Percentiles rank a stretch among this genome's conserved stretches.
Evolutionary conservation across 148 eudicot species (phyloP).

Genomic region (Diospyros lotus): DNA sequence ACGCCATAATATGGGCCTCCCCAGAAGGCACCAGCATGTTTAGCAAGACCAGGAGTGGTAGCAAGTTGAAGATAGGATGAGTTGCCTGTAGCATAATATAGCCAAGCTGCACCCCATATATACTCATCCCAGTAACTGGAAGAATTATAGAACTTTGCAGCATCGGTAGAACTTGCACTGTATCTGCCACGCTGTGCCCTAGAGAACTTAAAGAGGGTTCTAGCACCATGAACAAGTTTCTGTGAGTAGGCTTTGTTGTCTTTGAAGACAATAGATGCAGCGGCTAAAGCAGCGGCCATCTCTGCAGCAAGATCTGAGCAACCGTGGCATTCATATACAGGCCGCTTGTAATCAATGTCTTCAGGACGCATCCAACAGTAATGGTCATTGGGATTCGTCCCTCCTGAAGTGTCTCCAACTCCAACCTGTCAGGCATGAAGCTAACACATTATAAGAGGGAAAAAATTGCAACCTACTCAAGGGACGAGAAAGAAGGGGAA

Average conservation of each 20-base stretch:
- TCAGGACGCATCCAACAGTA: constrained; percentile 94
- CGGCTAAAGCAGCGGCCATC: constrained; percentile 87
- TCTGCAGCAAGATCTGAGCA: constrained; percentile 93
- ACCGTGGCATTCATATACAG: constrained; percentile 44
- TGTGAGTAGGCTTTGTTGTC: constrained; percentile 80
- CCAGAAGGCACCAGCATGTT: constrained; percentile 91
- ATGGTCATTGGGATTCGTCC: constrained; percentile 74
- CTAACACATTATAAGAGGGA: not conserved
- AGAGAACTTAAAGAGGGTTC: constrained; percentile 60
- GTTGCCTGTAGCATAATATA: constrained; percentile 90
- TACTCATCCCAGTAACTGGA: constrained; percentile 83
- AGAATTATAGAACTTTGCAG: constrained; percentile 71
- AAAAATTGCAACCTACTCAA: not conserved
- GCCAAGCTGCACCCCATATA: constrained; percentile 85
- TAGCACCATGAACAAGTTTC: constrained; percentile 88
- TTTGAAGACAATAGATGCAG: constrained; percentile 90
- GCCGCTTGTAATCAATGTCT: constrained; percentile 73
- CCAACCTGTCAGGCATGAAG: constrained; percentile 52
- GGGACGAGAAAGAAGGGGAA: not conserved
- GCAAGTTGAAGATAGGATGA: constrained; percentile 68
- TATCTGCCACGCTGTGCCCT: constrained; percentile 78
- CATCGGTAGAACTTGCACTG: constrained; percentile 52
- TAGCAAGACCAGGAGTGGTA: constrained; percentile 56
- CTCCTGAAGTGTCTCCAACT: constrained; percentile 62
- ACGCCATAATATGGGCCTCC: constrained; percentile 85